Base-by-base conservation (phyloP, 1,284 basidiomycete species). In the Xerocomus subilludens region DNA sequence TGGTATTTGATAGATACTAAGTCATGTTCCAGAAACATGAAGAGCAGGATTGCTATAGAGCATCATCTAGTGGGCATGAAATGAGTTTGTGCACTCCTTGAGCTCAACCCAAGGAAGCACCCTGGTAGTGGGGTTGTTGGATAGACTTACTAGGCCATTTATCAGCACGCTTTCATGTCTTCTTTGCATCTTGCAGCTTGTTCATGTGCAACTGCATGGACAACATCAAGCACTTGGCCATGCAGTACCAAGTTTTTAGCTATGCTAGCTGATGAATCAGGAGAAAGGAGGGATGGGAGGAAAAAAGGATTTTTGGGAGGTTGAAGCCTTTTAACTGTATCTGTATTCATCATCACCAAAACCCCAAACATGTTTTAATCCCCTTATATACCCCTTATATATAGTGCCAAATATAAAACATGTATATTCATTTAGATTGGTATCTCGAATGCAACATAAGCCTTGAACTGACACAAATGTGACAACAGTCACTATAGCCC, bases 1-100 rank as follows among this genome's bases (percentile, higher is more conserved):
- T 0, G 98, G 98, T 32, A 99, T 89, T 82, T 98, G 96, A 10
- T 98, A 94, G 68, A 99, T 90, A 70, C 95, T 96, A 45, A 99
- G 90, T 76, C 98, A 95, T 0, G 96, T 99, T 83, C 94, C 94
- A 51, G 96, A 98, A 78, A 99, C 94, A 85, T 94, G 99, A 9
- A 99, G 88, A 2, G 95, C 94, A 0, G 98, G 97, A 84, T 99
- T 99, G 14, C 93, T 93, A 74, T 94, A 93, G 64, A 98, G 90
- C 33, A 97, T 89, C 20, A 89, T 86, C 71, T 93, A 90, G 35
- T 97, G 93, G 3, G 95, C 91, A 79, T 93, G 94, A 87, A 94
- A 98, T 0, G 96, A 95, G 49, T 88, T 87, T 45, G 93, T 91
- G 35, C 97, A 93, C 71, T 94, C 93, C 84, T 97, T 94, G 63